Percentiles rank a stretch among this genome's conserved stretches.
These are phyloP conservation scores for Fusarium verrucosum DNA, from an alignment of 2,329 filamentous ascomycete genomes.

Conservation along the genomic window DNA sequence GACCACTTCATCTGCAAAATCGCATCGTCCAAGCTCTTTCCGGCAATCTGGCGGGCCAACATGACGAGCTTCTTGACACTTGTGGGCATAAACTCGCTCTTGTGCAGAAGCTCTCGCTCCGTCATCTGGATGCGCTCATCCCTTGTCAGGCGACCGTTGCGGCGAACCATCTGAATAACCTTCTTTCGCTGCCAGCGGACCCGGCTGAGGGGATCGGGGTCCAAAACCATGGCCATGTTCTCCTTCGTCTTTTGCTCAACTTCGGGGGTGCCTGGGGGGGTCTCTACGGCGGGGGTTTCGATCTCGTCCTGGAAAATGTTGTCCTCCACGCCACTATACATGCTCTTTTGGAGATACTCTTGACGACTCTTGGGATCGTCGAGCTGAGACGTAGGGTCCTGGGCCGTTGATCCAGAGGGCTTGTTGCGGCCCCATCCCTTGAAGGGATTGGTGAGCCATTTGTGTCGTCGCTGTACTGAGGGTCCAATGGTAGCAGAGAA, in stretches of 20 bases:
- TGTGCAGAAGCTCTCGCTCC: slow-evolving; percentile 64
- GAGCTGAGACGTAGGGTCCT: slow-evolving; percentile 48
- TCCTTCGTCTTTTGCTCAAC: slow-evolving; percentile 54
- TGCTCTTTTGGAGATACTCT: slow-evolving; percentile 52
- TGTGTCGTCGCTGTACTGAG: slow-evolving; percentile 51
- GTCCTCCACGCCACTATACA: slow-evolving; percentile 58
- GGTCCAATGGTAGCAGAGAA: slow-evolving; percentile 27
- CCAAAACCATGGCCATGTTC: slow-evolving; percentile 70
- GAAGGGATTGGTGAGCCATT: slow-evolving; percentile 56
- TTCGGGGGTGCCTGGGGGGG: slow-evolving; percentile 43
- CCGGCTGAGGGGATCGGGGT: slow-evolving; percentile 78
- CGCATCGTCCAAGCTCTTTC: slow-evolving; percentile 93
- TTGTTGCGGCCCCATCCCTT: slow-evolving; percentile 49
- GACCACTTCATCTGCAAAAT: slow-evolving; percentile 95
- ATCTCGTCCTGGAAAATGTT: slow-evolving; percentile 72
- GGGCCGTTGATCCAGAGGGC: slow-evolving; percentile 44
- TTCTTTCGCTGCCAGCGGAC: slow-evolving; percentile 84
- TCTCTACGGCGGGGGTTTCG: slow-evolving; percentile 48
- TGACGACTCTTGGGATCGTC: slow-evolving; percentile 55
- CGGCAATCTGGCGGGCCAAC: slow-evolving; percentile 86
- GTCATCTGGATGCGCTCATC: slow-evolving; percentile 73
- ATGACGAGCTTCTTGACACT: slow-evolving; percentile 91
- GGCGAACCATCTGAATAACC: slow-evolving; percentile 78
- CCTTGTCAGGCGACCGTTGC: slow-evolving; percentile 63
- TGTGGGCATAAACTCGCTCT: slow-evolving; percentile 80